Base-by-base conservation (phyloP, 2,329 filamentous ascomycete genomes). In the Trichoderma simmonsii region DNA sequence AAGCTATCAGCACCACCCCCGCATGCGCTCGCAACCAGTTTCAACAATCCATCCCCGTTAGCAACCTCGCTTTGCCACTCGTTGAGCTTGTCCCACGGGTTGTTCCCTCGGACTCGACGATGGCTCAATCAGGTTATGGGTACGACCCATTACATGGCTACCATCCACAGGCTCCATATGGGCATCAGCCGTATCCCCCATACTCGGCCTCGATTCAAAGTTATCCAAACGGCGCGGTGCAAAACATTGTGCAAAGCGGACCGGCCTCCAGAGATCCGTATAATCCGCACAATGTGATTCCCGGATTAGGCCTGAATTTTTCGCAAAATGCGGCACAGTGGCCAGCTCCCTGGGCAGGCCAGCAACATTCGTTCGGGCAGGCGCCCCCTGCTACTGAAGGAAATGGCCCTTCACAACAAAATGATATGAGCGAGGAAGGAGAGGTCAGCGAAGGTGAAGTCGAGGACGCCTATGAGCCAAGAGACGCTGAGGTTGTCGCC, bases 381-480 rank as follows among this genome's bases (percentile, higher is more conserved):
- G 57, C 11, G 11, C 66, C 56, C 12, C 26, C 43, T 24, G 8
- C n/a, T 36, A 18, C 54, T 54, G 26, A 36, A 43, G 36, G 6
- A 12, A 69, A 61, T 36, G 12, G 14, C n/a, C 56, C 24, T 30
- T 34, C 21, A 21, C 56, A 73, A 30, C 66, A 74, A 34, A 74
- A 75, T 7, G 76, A 77, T 48, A 75, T 70, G 3, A 75, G 77
- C 61, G 93, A 96, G 77, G 93, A 97, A 77, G 93, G 92, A 18
- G 93, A 97, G 79, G 80, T 96, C 34, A 92, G 89, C 74, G 93
- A 95, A 76, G 88, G 86, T 21, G 90, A 91, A 75, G 85, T 87
- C 63, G 87, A 89, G 64, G 86, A 89, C 75, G 76, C 86, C 3
- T 89, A 89, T 73, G 86, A 88, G 63, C 84, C 86, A 11, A 72